Evolutionary conservation across 225 moss, liverwort and hornwort species (phyloP), one percentile per base, ranked within the genome.

Genomic region (Polytrichum formosum): DNA sequence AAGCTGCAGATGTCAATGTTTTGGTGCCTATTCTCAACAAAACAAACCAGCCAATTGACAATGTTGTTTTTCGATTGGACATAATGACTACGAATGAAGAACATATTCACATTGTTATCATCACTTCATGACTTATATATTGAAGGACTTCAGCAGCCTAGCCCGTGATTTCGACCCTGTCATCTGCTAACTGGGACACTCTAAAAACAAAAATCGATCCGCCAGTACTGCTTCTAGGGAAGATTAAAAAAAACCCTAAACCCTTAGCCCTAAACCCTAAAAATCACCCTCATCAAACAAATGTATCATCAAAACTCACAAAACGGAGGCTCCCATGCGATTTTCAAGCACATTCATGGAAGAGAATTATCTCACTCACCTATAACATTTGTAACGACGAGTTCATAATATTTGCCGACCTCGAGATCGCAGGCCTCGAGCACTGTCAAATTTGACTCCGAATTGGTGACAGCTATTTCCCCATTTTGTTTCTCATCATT

Each of bases 381-480:
- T 7, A 63, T 74, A 33, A 87, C 75, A 23, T 86, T 96, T 18
- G 93, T 96, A 20, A 91, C 79, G 59, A 96, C 83, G 28, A 91
- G 59, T 78, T 93, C 96, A 70, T 96, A 93, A 54, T 85, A 77
- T 77, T 87, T 85, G 62, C 91, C 93, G 31, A 88, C 70, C 74
- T 90, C 61, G 6, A 93, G 78, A 76, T 91, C 88, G 21, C 75
- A 33, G 6, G 90, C 84, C 76, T 91, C 91, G 23, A 96, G 65
- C 37, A 85, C 23, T 53, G 73, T 74, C 63, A 79, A 16, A 29
- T 21, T 53, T 1, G 65, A 6, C 46, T 46, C 46, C 4, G 16
- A 46, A 13, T 46, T 4, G 22, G 5, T 26, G 2, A 10, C 25
- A 0, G 18, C 25, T n/a, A 67, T 6, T 6, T 72, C 54, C 67